phyloP scores from a whole-genome alignment of 202 grass and related monocot species.

The Tripidium arundinaceum region DNA sequence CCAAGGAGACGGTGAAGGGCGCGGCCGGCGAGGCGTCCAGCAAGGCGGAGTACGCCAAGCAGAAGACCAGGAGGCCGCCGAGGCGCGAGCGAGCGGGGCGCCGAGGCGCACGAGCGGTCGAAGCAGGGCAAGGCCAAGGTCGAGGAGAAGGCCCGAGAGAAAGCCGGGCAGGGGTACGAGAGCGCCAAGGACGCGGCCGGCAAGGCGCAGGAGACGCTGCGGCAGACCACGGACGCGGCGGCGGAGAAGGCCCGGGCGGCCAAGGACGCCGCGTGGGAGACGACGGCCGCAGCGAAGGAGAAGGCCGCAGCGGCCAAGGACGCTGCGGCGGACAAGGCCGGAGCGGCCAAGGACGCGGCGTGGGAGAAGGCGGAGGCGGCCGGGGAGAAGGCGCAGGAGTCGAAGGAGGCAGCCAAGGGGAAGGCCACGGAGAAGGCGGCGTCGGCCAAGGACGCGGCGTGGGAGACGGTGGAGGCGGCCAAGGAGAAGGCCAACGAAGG shows the following conservation, averaged over 20 bases:
- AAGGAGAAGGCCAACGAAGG: slow-evolving; percentile 34
- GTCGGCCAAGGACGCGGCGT: slow-evolving; percentile 19
- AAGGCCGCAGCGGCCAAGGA: slow-evolving; percentile 26
- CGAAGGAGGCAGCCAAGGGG: background rate
- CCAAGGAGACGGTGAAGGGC: slow-evolving; percentile 28
- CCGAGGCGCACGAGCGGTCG: slow-evolving; percentile 31
- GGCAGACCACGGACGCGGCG: slow-evolving; percentile 27
- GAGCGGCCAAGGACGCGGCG: slow-evolving; percentile 5
- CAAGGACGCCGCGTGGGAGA: slow-evolving; percentile 20
- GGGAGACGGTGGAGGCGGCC: slow-evolving; percentile 41
- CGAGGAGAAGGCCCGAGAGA: slow-evolving; percentile 41
- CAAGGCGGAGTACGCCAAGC: slow-evolving; percentile 35
- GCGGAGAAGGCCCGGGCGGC: slow-evolving; percentile 5
- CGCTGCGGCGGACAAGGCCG: background rate
- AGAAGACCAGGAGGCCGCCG: slow-evolving; percentile 34
- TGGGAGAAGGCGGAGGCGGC: slow-evolving; percentile 16
- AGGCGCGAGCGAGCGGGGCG: slow-evolving; percentile 31
- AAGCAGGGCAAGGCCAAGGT: slow-evolving; percentile 44
- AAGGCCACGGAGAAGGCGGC: slow-evolving; percentile 8
- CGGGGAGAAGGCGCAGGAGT: background rate
- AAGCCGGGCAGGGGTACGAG: slow-evolving; percentile 43
- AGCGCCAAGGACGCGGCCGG: slow-evolving; percentile 19
- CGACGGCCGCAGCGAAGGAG: background rate
- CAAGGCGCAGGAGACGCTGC: slow-evolving; percentile 32
- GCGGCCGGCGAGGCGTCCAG: slow-evolving; percentile 18